Evolutionary conservation across 2,329 filamentous ascomycete genomes (phyloP).

Genomic region (Cytospora piceae): DNA sequence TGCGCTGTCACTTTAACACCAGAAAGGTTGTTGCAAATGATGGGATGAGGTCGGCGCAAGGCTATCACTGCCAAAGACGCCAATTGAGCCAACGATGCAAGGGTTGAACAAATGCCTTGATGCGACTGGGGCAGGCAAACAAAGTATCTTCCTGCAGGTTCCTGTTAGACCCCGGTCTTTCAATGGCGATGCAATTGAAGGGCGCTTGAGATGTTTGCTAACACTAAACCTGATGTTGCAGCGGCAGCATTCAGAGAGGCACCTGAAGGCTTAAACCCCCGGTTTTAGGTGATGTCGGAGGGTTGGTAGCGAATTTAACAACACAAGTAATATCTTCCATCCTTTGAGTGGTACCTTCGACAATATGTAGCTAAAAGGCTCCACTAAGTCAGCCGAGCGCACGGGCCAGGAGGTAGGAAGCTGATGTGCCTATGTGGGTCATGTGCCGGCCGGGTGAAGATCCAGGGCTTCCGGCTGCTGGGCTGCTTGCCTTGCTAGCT

Average conservation of each 20-base stretch:
- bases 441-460: constrained; percentile 1
- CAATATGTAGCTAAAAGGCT: background rate
- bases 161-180: background rate
- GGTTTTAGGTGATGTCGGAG: background rate
- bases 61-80: constrained; percentile 7
- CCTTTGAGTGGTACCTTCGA: background rate
- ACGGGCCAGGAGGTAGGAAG: background rate
- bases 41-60: constrained; percentile 19
- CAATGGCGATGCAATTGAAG: background rate
- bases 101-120: constrained; percentile 11
- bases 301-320: background rate
- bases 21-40: background rate
- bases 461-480: background rate
- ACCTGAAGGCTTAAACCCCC: background rate
- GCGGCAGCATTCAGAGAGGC: background rate
- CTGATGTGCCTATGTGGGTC: background rate
- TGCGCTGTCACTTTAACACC: background rate
- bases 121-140: background rate
- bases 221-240: no score
- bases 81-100: constrained; percentile 7
- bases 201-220: background rate
- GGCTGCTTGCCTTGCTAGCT: no score
- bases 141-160: background rate
- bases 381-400: constrained; percentile 1
- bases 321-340: background rate